phyloP scores from a whole-genome alignment of 345 rosid genomes.

The Gossypioides kirkii region DNA sequence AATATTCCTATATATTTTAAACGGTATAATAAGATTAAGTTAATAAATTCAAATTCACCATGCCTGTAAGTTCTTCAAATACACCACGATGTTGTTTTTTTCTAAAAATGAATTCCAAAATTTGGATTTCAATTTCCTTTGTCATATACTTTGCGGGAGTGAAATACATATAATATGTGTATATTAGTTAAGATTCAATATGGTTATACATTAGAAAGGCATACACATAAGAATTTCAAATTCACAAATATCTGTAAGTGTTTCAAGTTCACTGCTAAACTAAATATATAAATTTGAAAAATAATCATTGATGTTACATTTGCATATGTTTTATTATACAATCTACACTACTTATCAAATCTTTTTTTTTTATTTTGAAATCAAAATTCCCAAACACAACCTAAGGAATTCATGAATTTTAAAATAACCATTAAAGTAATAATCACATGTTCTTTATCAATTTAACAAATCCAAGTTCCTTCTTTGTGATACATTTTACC shows the following conservation, averaged over 20 bases:
- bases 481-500: background rate
- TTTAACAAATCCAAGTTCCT: background rate
- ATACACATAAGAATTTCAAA: background rate
- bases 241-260: background rate
- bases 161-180: background rate
- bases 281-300: background rate
- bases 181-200: background rate
- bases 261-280: background rate
- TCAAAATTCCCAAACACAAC: background rate
- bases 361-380: background rate
- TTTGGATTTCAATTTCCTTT: background rate
- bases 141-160: background rate
- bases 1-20: background rate
- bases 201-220: background rate
- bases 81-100: background rate
- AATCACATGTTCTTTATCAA: background rate
- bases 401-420: background rate
- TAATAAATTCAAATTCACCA: background rate
- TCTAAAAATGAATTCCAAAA: background rate
- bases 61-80: background rate
- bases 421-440: too few relatives aligned
- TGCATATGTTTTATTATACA: background rate
- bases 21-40: background rate
- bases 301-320: background rate
- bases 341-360: background rate